Evolutionary conservation across 2,329 filamentous ascomycete species (phyloP), one percentile per base, ranked within the genome.

Genomic region (Scedosporium boydii): DNA sequence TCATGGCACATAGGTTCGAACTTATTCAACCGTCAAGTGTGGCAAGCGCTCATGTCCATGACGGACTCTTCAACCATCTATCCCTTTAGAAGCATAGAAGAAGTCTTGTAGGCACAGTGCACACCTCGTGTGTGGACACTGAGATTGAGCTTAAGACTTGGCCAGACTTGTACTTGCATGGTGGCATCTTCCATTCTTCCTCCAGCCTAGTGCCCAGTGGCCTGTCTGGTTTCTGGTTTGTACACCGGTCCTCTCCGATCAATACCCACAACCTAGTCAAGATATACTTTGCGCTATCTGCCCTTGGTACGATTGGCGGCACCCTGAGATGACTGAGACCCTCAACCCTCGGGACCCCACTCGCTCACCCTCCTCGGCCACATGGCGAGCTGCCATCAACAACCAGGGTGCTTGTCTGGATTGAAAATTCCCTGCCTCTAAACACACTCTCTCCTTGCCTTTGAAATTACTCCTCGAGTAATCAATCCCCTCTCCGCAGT

Each of bases 271-370:
- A 55, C 21, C 18, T 23, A 55, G 23, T 23, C 51, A 27, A 14
- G 51, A 55, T 55, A 55, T 55, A 55, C 51, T 55, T 55, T 55
- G 5, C 51, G 51, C 51, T 55, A 55, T 55, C 51, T 55, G 12
- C 51, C 44, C 23, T 55, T 55, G 51, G 51, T 55, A 23, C 23
- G 18, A 26, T 55, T 55, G 51, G 51, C 21, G 51, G 51, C 21
- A 18, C 51, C 23, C 51, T 23, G 18, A 23, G 51, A 55, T 55
- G 51, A 53, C 48, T 53, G 48, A 53, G 48, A 29, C 26, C 38
- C 38, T 44, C 42, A 26, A 61, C 27, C 59, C 60, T 62, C 60
- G 60, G 60, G 29, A 58, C 60, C 59, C 60, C 60, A 62, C 60
- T 58, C 23, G 44, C 53, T 61, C 59, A 23, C 57, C 27, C 21